Conservation (phyloP, 805 yeast genomes). For the Naumovozyma castellii region DNA sequence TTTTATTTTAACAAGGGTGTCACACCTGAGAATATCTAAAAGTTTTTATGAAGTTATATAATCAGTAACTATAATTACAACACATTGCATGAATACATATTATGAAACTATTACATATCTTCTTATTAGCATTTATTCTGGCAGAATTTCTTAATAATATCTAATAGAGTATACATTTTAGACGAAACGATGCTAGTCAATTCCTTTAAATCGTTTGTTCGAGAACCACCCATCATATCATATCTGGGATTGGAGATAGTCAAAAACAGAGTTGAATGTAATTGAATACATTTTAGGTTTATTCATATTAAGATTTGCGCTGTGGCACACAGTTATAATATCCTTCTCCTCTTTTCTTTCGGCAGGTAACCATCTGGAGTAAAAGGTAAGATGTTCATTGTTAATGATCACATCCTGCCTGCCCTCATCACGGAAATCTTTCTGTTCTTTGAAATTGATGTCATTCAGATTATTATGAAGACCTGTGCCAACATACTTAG, state of each 20-base stretch:
- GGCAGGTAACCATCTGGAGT: conserved; percentile 17
- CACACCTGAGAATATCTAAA: no score
- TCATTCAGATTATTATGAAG: conserved; percentile 30
- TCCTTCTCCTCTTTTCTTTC: conserved; percentile 1
- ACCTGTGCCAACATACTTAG: conserved; percentile 61
- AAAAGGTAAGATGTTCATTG: conserved; percentile 9
- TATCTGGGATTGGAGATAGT: not conserved
- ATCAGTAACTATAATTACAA: no score
- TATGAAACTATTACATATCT: no score
- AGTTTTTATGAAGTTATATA: no score
- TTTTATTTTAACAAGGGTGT: no score
- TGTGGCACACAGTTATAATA: not conserved
- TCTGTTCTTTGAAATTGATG: conserved; percentile 23
- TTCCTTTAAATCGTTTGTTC: no score
- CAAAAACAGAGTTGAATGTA: not conserved
- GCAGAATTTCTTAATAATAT: no score
- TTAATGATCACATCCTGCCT: conserved; percentile 5
- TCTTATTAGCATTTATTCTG: no score
- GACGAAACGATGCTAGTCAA: no score
- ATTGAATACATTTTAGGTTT: conserved; percentile 1
- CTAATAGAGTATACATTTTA: no score
- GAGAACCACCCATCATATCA: no score
- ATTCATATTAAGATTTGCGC: not conserved
- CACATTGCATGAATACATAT: no score
- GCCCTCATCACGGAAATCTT: conserved; percentile 1